phyloP scores from a whole-genome alignment of 345 rosid species.

The Lepidium didymum region DNA sequence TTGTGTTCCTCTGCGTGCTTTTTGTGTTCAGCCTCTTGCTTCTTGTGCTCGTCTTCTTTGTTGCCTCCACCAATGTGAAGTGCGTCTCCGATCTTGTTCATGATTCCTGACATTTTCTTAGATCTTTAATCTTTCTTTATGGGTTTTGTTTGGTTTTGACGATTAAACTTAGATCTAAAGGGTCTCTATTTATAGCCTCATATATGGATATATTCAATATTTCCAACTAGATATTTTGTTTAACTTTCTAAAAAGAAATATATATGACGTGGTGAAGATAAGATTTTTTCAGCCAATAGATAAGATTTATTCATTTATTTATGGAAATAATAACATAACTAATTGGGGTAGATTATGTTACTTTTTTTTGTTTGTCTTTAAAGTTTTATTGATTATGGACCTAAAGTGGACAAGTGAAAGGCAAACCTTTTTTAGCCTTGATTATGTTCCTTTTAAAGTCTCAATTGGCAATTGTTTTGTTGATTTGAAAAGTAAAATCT shows the following conservation, averaged over 20 bases:
- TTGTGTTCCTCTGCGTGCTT: conserved; percentile 24
- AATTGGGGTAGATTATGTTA: neutral
- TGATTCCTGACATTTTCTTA: conserved; percentile 48
- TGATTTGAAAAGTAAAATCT: too few species aligned
- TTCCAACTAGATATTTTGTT: neutral
- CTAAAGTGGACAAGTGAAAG: too few species aligned
- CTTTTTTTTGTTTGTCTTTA: too few species aligned
- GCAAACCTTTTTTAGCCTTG: too few species aligned
- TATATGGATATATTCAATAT: neutral
- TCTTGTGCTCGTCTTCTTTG: conserved; percentile 36
- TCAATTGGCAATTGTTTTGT: too few species aligned
- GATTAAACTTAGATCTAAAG: neutral
- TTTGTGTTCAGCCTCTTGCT: conserved; percentile 26
- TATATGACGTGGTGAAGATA: neutral
- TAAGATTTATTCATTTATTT: too few species aligned
- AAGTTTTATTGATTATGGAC: too few species aligned
- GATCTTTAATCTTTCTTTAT: neutral
- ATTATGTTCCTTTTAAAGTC: too few species aligned
- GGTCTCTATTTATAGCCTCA: conserved; percentile 20
- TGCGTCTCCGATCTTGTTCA: conserved; percentile 56
- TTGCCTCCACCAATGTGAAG: conserved; percentile 56
- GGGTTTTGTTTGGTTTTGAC: neutral
- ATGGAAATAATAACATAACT: neutral
- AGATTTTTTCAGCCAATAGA: neutral
- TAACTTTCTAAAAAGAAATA: neutral